Conservation (phyloP, 139 green algal species). For the Spirogloea muscicola region DNA sequence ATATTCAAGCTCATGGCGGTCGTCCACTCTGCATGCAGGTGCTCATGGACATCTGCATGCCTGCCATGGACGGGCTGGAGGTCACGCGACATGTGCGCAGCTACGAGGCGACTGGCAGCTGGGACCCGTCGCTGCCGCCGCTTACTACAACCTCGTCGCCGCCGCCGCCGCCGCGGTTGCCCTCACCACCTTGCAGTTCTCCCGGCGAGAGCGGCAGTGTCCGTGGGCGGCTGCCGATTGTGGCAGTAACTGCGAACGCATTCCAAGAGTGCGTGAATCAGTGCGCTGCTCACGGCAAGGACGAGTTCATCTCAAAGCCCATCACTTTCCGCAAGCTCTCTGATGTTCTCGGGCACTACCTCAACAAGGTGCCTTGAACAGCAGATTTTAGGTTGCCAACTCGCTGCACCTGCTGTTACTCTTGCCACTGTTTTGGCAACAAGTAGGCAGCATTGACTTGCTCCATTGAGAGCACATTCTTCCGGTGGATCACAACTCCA, state of each 20-base stretch:
- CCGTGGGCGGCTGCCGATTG: conserved; percentile 63
- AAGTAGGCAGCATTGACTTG: too few species aligned
- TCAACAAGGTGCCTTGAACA: neutral
- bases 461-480: too few species aligned
- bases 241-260: conserved; percentile 90
- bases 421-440: too few species aligned
- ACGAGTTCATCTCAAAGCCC: conserved; percentile 44
- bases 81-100: conserved; percentile 23
- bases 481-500: too few species aligned
- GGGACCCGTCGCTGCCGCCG: too few species aligned
- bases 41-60: conserved; percentile 43
- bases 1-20: too few species aligned
- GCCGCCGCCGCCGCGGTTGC: too few species aligned
- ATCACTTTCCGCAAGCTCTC: conserved; percentile 24
- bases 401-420: too few species aligned
- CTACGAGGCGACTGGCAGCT: conserved; percentile 30
- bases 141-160: too few species aligned
- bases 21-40: too few species aligned
- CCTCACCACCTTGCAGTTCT: too few species aligned
- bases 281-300: conserved; percentile 57
- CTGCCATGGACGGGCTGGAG: conserved; percentile 34
- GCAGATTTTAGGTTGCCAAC: neutral
- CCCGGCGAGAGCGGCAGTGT: too few species aligned
- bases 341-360: conserved; percentile 1
- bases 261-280: conserved; percentile 61